Percentiles rank a stretch among this genome's conserved stretches.
Conservation (phyloP, 768 basidiomycete species). For the Lentinula edodes region DNA sequence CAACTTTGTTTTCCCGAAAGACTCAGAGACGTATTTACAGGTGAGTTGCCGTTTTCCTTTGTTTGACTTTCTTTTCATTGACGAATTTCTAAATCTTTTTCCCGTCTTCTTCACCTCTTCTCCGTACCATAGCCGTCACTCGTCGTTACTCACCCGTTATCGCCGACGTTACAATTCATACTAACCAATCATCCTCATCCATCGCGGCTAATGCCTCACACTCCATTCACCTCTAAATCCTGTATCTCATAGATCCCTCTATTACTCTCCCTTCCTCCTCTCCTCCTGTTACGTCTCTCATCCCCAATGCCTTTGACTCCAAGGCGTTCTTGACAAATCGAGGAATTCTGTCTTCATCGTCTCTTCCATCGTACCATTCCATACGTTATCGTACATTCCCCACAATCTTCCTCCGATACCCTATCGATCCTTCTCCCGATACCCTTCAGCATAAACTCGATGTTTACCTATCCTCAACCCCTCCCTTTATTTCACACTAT, state of each 20-base stretch:
- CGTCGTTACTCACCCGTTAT: background rate
- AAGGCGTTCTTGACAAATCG: background rate
- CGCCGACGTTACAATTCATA: background rate
- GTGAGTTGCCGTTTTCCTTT: background rate
- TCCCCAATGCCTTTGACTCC: background rate
- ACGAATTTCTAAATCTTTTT: background rate
- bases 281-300: background rate
- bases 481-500: background rate
- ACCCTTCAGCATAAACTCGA: background rate
- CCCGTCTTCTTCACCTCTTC: background rate
- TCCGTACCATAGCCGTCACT: constrained; percentile 21
- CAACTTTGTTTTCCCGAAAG: constrained; percentile 99
- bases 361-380: too few species aligned
- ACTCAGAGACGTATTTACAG: constrained; percentile 97
- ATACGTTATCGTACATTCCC: too few species aligned
- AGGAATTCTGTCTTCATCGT: too few species aligned
- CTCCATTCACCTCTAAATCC: background rate
- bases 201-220: background rate
- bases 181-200: too few species aligned
- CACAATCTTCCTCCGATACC: background rate
- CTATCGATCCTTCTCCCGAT: too few species aligned
- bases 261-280: background rate
- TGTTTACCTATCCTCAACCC: background rate
- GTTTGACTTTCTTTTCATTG: background rate
- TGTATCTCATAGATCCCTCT: background rate